phyloP scores from a whole-genome alignment of 169 alveolate genomes.

The Plasmodium yoelii region DNA sequence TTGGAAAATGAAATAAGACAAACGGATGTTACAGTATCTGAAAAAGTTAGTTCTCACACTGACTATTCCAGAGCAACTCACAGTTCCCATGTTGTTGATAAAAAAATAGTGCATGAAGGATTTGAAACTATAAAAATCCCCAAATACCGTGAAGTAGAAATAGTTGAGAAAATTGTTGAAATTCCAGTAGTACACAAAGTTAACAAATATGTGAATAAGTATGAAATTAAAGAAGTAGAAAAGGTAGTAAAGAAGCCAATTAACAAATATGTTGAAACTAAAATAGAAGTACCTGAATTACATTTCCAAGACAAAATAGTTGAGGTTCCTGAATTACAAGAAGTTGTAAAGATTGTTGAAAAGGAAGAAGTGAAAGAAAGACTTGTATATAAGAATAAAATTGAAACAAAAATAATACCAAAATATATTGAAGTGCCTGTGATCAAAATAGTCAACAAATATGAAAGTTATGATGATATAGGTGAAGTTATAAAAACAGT shows the following conservation, averaged over 20 bases:
- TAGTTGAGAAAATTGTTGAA: conserved; percentile 84
- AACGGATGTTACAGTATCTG: conserved; percentile 33
- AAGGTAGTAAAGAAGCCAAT: conserved; percentile 84
- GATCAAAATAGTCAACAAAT: conserved; percentile 80
- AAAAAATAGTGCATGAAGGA: conserved; percentile 85
- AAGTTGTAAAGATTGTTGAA: conserved; percentile 80
- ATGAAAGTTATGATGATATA: conserved; percentile 85
- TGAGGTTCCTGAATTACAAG: conserved; percentile 87
- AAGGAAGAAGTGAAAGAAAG: conserved; percentile 83
- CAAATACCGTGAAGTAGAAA: conserved; percentile 84
- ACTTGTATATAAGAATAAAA: conserved; percentile 82
- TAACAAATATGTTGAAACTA: conserved; percentile 83
- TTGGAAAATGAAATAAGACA: conserved; percentile 22
- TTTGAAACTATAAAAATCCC: conserved; percentile 85
- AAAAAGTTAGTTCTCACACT: conserved; percentile 53
- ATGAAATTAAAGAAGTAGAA: conserved; percentile 84
- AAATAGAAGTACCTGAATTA: conserved; percentile 84
- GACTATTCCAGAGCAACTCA: conserved; percentile 84
- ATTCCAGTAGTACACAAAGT: conserved; percentile 86
- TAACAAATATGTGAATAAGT: conserved; percentile 82
- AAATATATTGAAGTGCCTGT: conserved; percentile 87
- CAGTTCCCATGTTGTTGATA: conserved; percentile 77
- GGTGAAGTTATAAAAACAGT: conserved; percentile 85
- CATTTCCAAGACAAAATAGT: conserved; percentile 83
- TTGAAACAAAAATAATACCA: conserved; percentile 84